Base-by-base conservation (phyloP, 2,329 filamentous ascomycete species). In the Cladosporium colombiae region DNA sequence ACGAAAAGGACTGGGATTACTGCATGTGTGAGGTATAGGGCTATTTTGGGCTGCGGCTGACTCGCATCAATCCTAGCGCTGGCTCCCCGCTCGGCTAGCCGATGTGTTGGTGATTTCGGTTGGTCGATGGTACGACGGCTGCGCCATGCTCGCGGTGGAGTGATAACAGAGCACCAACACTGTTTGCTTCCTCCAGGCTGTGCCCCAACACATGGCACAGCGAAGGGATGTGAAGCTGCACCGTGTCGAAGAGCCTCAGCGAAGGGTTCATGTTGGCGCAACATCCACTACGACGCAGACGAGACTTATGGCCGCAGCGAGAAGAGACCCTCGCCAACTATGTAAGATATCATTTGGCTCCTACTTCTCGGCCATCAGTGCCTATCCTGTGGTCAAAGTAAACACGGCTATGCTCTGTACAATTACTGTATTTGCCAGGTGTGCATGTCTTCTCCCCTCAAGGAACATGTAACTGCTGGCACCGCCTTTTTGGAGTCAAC, bases 1-100 rank as follows among this genome's bases (percentile, higher is more conserved):
- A 55, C 50, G 50, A 40, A 25, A 63, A 35, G 61, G 49, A 44
- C 37, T 27, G 35, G 18, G 49, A 31, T 52, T 23, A 29, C 44
- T 61, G 58, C 31, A 61, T 60, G 23, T 25, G 58, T 52, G 29
- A 62, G 23, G 58, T 62, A 44, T 50, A 35, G 58, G 46, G 60
- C 53, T 62, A 53, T 55, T 40, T 29, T 53, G 49, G 55, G 31
- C 11, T 14, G 33, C 55, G 55, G 55, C 55, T 57, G 55, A 55
- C 27, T 55, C 52, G 52, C 50, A 53, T 25, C 50, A 35, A 35
- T 35, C 50, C 18, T 53, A 53, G 50, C 52, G 52, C 52, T 55
- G 52, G 52, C 21, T 55, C 27, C 52, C 52, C 52, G 27, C 27
- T 29, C 52, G 52, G 52, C 52, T 55, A 33, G 21, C 29, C 18